A percentile compares a stretch with the other conserved stretches of the same genome.
Conservation (phyloP, 1,284 basidiomycete species). For the Wallemia hederae region DNA sequence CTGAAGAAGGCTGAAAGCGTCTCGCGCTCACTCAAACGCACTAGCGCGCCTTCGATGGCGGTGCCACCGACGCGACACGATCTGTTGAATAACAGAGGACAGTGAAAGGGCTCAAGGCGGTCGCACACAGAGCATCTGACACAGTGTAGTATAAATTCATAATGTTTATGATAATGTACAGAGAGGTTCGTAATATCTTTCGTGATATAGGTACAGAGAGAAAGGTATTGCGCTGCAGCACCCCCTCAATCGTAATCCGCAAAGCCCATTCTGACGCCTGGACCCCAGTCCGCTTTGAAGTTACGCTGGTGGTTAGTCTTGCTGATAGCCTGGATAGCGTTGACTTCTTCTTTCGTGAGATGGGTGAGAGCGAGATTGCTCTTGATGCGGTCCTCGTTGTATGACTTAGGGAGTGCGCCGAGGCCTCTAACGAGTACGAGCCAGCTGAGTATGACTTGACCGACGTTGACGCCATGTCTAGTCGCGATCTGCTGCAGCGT, state of each 20-base stretch:
- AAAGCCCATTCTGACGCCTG: no score
- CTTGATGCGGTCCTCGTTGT: conserved; percentile 38
- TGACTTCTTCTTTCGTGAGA: conserved; percentile 5
- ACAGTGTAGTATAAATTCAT: no score
- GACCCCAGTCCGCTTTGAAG: no score
- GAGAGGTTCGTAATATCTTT: no score
- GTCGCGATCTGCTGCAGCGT: conserved; percentile 30
- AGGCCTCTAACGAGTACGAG: conserved; percentile 19
- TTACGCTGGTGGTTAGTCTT: no score
- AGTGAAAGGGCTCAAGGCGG: no score
- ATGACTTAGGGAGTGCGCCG: conserved; percentile 29
- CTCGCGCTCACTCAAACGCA: not conserved
- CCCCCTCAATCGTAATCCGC: no score
- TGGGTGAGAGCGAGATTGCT: conserved; percentile 25
- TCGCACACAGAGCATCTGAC: no score
- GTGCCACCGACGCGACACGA: not conserved
- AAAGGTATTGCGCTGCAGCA: no score
- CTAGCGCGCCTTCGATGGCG: not conserved
- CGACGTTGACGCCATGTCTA: conserved; percentile 27
- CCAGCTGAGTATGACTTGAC: conserved; percentile 31
- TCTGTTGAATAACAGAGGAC: not conserved
- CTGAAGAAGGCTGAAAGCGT: not conserved
- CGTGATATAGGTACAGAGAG: no score
- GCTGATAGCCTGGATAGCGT: not conserved
- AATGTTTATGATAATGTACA: no score